Evolutionary conservation across 169 alveolate species (phyloP), one percentile per base, ranked within the genome.

Genomic region (Babesia ovis): DNA sequence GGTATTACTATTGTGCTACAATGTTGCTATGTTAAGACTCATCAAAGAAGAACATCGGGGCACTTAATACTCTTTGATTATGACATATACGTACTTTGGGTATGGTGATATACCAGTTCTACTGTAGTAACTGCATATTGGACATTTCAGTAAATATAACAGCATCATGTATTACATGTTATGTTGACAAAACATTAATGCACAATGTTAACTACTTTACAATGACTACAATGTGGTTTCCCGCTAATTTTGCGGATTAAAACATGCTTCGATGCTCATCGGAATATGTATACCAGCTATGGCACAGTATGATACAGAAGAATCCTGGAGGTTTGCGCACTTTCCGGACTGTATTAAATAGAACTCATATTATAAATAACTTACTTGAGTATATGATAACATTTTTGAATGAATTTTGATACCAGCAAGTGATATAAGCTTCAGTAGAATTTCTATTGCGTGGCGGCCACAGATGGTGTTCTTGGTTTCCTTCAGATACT

Each of bases 381-480:
- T 2, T 69, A 79, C 86, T 72, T 79, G 94, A 32, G 91, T 89
- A 69, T 92, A 92, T 27, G 88, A 83, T 8, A 88, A 84, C 29
- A 89, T 84, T 53, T 82, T 57, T 29, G 95, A 91, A 43, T 42
- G 20, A 3, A 70, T 20, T 43, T 72, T 58, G 20, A 58, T 55
- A 34, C 43, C 68, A n/a, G 81, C 31, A 5, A 59, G 37, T 16
- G 43, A 27, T 9, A 76, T 35, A 8, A 54, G 50, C 46, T 77
- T 84, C 41, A 96, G 85, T 64, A 91, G 85, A 32, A 96, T 90
- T 51, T 87, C 72, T 32, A 96, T 96, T 20, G 99, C 98, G 76
- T 95, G 90, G 68, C 98, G 84, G 29, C 99, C 99, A 77, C 99
- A 96, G 35, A 96, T 95, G 1, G 99, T 96, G 85, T 96, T 96